phyloP scores from a whole-genome alignment of 179 eudicot species.

The Gypsophila paniculata region DNA sequence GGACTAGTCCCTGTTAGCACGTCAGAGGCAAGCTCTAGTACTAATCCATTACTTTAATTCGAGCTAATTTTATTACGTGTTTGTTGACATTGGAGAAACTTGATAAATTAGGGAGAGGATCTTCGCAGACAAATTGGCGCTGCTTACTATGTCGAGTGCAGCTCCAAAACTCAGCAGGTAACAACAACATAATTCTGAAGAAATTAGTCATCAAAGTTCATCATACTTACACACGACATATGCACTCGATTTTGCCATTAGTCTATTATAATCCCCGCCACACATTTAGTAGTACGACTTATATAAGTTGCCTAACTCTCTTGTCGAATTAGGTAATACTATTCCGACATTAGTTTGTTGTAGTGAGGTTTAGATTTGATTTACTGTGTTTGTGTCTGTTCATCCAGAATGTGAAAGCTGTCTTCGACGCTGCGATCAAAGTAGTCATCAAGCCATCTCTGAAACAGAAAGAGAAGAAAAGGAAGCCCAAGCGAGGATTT shows the following conservation, averaged over 20 bases:
- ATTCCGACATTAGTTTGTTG: neutral
- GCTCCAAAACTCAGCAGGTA: conserved; percentile 99
- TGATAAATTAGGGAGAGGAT: conserved; percentile 71
- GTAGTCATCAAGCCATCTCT: conserved; percentile 93
- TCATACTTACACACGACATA: neutral
- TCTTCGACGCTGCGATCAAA: conserved; percentile 92
- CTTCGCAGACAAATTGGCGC: conserved; percentile 96
- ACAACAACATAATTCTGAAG: neutral
- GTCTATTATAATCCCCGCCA: neutral
- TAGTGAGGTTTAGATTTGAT: neutral
- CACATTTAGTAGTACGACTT: neutral
- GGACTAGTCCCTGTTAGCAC: conserved; percentile 85
- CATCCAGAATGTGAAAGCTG: conserved; percentile 90
- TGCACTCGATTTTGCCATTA: neutral
- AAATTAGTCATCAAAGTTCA: no score
- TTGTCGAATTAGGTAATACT: neutral
- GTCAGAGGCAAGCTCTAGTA: conserved; percentile 45
- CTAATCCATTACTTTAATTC: conserved; percentile 5
- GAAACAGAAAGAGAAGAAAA: conserved; percentile 85
- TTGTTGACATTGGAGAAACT: conserved; percentile 16
- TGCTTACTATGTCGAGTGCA: conserved; percentile 76
- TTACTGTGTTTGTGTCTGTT: conserved; percentile 12
- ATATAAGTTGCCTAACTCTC: neutral
- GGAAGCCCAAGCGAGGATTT: conserved; percentile 67
- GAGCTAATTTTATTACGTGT: neutral